Evolutionary conservation across 495 filamentous ascomycete genomes (phyloP).

Genomic region (Tuber indicum): DNA sequence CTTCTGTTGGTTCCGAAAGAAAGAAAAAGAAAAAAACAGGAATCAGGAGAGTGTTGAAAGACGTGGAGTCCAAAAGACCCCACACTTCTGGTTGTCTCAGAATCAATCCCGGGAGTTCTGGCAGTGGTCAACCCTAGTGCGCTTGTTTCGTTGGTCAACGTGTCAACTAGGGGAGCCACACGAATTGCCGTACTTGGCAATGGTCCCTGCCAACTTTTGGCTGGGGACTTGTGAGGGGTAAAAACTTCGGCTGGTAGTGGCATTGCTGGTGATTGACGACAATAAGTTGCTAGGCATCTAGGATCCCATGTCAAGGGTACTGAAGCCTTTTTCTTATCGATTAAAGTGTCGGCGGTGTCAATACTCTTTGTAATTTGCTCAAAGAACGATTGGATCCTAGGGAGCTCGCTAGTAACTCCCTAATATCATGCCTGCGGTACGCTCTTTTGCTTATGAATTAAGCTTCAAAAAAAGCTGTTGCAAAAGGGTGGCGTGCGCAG

Average conservation of each 20-base stretch:
- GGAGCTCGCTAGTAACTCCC: neutral
- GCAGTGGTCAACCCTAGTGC: constrained; percentile 19
- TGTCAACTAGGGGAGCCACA: constrained; percentile 30
- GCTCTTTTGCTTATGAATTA: neutral
- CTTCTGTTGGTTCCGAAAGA: constrained; percentile 17
- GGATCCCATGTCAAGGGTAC: neutral
- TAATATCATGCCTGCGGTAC: neutral
- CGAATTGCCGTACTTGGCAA: constrained; percentile 15
- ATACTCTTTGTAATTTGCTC: neutral
- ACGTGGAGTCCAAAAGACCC: constrained; percentile 32
- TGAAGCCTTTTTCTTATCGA: neutral
- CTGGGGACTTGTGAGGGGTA: neutral
- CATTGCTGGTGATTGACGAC: neutral
- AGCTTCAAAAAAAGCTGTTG: neutral
- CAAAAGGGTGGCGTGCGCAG: neutral
- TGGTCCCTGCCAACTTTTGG: neutral
- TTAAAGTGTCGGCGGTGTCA: neutral
- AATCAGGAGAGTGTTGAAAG: constrained; percentile 14
- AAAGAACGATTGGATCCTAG: neutral
- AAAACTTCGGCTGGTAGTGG: neutral
- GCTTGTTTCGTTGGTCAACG: constrained; percentile 29
- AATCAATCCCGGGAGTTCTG: neutral
- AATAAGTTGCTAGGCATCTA: neutral
- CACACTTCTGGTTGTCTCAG: constrained; percentile 24
- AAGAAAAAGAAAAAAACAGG: constrained; percentile 15